Conservation (phyloP, 768 basidiomycete genomes). For the Sarcodon sp. region DNA sequence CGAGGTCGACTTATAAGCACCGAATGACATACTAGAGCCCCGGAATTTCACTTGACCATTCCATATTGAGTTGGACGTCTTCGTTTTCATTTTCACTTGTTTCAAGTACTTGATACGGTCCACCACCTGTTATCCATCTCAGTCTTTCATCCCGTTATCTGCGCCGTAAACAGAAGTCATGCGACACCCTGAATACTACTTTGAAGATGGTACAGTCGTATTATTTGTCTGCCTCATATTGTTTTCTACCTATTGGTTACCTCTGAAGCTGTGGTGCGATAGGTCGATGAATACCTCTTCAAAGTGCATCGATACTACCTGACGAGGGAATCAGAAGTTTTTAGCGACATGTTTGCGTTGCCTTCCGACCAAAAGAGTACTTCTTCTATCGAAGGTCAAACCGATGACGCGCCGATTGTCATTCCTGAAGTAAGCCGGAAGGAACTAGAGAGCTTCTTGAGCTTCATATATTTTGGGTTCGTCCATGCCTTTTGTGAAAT, state of each 20-base stretch:
- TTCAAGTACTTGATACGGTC: too few relatives aligned
- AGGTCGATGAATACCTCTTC: constrained; percentile 22
- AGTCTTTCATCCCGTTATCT: too few relatives aligned
- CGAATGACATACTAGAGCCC: too few relatives aligned
- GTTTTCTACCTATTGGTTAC: background rate
- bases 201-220: constrained; percentile 11
- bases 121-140: too few relatives aligned
- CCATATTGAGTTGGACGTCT: too few relatives aligned
- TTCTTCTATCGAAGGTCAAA: constrained; percentile 12
- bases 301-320: constrained; percentile 25
- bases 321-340: constrained; percentile 19
- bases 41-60: too few relatives aligned
- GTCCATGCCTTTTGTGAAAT: constrained; percentile 1
- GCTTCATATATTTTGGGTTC: constrained; percentile 22
- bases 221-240: constrained; percentile 8
- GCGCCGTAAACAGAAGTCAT: too few relatives aligned
- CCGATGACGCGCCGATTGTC: constrained; percentile 16
- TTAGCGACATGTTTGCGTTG: constrained; percentile 19
- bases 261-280: background rate
- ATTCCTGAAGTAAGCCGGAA: constrained; percentile 14
- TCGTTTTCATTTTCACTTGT: too few relatives aligned
- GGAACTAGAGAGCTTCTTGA: constrained; percentile 21
- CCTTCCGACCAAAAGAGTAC: constrained; percentile 10
- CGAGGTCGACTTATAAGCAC: too few relatives aligned
- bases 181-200: constrained; percentile 9